A percentile compares a stretch with the other conserved stretches of the same genome.
Conservation (phyloP, 2,329 filamentous ascomycete species). For the Fusarium illudens region DNA sequence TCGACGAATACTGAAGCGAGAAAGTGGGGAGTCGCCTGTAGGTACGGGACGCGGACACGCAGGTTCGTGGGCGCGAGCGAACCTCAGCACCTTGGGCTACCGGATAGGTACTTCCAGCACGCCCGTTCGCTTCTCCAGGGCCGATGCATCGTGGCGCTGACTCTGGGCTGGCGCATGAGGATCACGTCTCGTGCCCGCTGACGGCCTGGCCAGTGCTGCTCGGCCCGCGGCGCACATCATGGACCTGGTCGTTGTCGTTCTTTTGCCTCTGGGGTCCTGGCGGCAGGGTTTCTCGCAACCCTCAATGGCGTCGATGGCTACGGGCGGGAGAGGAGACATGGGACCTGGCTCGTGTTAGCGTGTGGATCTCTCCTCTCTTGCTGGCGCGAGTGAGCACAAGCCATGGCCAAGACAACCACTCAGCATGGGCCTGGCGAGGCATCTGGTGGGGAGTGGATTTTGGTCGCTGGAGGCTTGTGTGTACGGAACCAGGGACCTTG, state of each 20-base stretch:
- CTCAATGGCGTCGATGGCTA: slow-evolving; percentile 43
- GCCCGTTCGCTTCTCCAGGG: slow-evolving; percentile 27
- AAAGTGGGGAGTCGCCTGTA: slow-evolving; percentile 23
- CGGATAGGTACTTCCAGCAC: slow-evolving; percentile 17
- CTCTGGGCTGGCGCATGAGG: slow-evolving; percentile 41
- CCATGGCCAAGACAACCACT: slow-evolving; percentile 31
- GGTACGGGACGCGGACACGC: slow-evolving; percentile 30
- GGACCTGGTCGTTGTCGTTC: slow-evolving; percentile 33
- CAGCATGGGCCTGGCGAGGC: slow-evolving; percentile 28
- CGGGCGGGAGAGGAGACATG: slow-evolving; percentile 44
- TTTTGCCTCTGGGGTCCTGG: slow-evolving; percentile 38
- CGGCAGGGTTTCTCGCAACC: slow-evolving; percentile 33
- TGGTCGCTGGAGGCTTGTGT: slow-evolving; percentile 23
- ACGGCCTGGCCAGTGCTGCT: slow-evolving; percentile 38
- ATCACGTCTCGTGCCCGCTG: slow-evolving; percentile 39
- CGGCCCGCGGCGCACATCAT: slow-evolving; percentile 41
- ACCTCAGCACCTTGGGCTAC: slow-evolving; percentile 21
- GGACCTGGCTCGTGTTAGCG: slow-evolving; percentile 42
- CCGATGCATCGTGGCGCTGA: slow-evolving; percentile 37
- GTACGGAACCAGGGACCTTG: slow-evolving; percentile 19
- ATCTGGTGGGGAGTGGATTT: slow-evolving; percentile 35
- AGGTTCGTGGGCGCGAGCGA: slow-evolving; percentile 27
- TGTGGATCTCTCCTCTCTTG: slow-evolving; percentile 33
- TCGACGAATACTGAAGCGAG: slow-evolving; percentile 30
- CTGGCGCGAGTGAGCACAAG: slow-evolving; percentile 37